Evolutionary conservation across 2,329 filamentous ascomycete genomes (phyloP), one percentile per base, ranked within the genome.

Genomic region (Setomelanomma holmii): DNA sequence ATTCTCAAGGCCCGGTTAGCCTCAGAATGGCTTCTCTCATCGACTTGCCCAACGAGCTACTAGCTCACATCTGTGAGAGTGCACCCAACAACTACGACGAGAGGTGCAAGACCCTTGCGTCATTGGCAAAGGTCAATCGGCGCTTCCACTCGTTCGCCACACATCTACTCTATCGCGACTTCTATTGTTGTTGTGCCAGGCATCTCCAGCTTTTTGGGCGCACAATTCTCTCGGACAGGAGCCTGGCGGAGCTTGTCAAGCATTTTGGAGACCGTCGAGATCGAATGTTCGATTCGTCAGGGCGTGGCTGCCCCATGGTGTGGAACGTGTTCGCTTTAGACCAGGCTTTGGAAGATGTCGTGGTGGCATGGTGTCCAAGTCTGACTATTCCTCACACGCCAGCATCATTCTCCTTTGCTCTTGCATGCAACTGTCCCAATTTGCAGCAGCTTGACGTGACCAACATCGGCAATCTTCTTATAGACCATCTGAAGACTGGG

Each of bases 1-100:
- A 30, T 6, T 30, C 24, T 17, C 21, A 4, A 10, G 10, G 23
- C 35, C 36, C 8, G 19, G 20, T 5, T n/a, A 17, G 16, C 23
- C 17, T 21, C 4, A 16, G 11, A 30, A 14, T 16, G 10, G 4
- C 34, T 19, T 47, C 36, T 30, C 21, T 17, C 8, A 10, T 7
- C 33, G n/a, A 12, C 5, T 24, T 51, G 27, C 49, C 49, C 2
- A 46, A 51, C 38, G 49, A 51, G 20, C 36, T 46, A 12, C 24
- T 46, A 4, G 23, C 46, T 16, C 40, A 46, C 2, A 51, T 51
- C 12, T 41, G 45, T 12, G 30, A 46, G 17, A 14, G 16, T 4
- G 20, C 41, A 14, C 10, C 24, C 6, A 27, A 21, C 22, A 38
- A 45, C 38, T 41, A 41, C 17, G 19, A 41, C 36, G 36, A 45